Conservation (phyloP, 352 stramenopile genomes). For the Peronospora tabacina region DNA sequence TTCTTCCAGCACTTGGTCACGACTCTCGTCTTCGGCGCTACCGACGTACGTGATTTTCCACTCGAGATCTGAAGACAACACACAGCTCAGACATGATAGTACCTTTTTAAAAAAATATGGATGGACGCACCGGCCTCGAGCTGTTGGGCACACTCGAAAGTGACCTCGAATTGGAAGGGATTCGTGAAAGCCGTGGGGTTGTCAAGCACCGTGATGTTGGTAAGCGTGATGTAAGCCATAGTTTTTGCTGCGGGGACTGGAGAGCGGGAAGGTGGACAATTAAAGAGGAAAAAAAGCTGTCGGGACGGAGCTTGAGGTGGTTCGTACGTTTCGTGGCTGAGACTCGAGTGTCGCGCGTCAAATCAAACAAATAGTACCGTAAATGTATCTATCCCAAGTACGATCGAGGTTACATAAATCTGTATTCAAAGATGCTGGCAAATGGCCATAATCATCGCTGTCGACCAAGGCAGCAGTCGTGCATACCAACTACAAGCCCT, state of each 20-base stretch:
- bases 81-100: not conserved
- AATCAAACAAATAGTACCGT: conserved; percentile 13
- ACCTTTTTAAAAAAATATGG: not conserved
- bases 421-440: too few species aligned
- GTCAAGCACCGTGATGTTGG: conserved; percentile 95
- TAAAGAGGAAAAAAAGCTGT: conserved; percentile 1
- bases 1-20: conserved; percentile 97
- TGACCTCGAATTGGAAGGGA: conserved; percentile 99
- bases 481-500: too few species aligned
- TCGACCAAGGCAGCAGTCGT: too few species aligned
- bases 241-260: not conserved
- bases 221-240: conserved; percentile 87
- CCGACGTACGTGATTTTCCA: conserved; percentile 99
- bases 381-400: conserved; percentile 7
- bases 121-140: conserved; percentile 86
- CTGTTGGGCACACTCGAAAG: conserved; percentile 96
- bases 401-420: conserved; percentile 3
- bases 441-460: too few species aligned
- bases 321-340: conserved; percentile 4
- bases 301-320: not conserved
- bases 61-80: conserved; percentile 88
- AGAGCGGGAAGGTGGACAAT: conserved; percentile 5
- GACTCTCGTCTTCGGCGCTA: conserved; percentile 90
- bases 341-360: conserved; percentile 11
- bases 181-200: conserved; percentile 97